Base-by-base conservation (phyloP, 1,139 yeast genomes). In the Yamadazyma aaseri region DNA sequence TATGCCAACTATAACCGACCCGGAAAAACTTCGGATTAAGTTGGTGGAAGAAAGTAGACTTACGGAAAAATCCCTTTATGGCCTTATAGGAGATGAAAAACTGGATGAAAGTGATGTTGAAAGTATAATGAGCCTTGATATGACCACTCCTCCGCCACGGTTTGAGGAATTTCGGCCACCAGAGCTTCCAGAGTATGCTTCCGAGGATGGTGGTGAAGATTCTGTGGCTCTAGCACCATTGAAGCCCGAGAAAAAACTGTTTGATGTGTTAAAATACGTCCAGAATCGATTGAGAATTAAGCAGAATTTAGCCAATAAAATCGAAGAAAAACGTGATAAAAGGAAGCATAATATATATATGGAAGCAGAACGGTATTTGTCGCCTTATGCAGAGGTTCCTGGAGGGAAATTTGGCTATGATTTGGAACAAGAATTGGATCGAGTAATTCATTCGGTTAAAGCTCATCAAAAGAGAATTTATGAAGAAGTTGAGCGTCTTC, bases 1-100 rank as follows among this genome's bases (percentile, higher is more conserved):
- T 53, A 71, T 79, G 42, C 66, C 76, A 20, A 67, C 82, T 13
- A 60, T 81, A n/a, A 74, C 81, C 0, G 94, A 86, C 52, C 86
- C 90, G 47, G 76, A 83, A 42, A 66, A 75, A 38, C 70, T 90
- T 33, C 65, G 94, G 42, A 73, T 84, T 39, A 75, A 76, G 48
- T 64, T 89, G 35, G 92, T 86, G 3, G 81, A 79, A 39, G 96
- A 90, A 55, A 85, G 95, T 18, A 64, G 86, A 39, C 63, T 81
- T 38, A 92, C 94, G 2, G 96, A 89, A 54, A 69, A 67, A 33
- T 94, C 96, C 0, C 60, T 90, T 39, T 76, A 85, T 36, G 71
- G 71, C 33, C 65, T 84, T 39, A 64, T 79, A 28, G 71, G 63
- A 26, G 64, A 65, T 49, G 65, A 71, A 53, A 15, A 23, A 12